Evolutionary conservation across 2,329 filamentous ascomycete genomes (phyloP).

Genomic region (Corinectria fuckeliana): DNA sequence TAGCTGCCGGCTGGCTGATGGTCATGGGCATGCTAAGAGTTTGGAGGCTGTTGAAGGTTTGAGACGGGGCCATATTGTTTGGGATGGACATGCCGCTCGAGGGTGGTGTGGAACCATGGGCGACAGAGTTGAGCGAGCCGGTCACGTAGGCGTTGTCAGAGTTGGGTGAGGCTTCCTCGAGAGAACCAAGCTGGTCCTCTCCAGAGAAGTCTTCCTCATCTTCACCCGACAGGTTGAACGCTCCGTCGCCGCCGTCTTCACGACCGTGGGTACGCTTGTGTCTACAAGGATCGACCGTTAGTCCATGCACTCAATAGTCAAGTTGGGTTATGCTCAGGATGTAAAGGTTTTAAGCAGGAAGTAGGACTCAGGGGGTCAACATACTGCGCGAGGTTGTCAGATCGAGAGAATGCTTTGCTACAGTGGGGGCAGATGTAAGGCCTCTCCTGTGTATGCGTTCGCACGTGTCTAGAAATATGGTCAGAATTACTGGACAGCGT

Average conservation of each 20-base stretch:
- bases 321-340: neutral
- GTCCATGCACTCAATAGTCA: slow-evolving; percentile 24
- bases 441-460: slow-evolving; percentile 98
- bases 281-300: slow-evolving; percentile 54
- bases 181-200: slow-evolving; percentile 81
- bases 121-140: slow-evolving; percentile 56
- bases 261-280: slow-evolving; percentile 81
- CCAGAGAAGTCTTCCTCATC: slow-evolving; percentile 84
- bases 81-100: slow-evolving; percentile 26
- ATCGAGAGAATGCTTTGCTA: slow-evolving; percentile 98
- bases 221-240: slow-evolving; percentile 74
- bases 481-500: slow-evolving; percentile 22
- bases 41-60: slow-evolving; percentile 63
- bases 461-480: slow-evolving; percentile 77
- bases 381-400: slow-evolving; percentile 98
- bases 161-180: slow-evolving; percentile 79
- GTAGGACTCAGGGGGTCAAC: slow-evolving; percentile 51
- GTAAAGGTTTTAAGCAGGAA: slow-evolving; percentile 23
- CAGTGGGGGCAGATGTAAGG: slow-evolving; percentile 97
- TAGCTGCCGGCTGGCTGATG: slow-evolving; percentile 60
- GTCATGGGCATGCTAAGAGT: slow-evolving; percentile 70
- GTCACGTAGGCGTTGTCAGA: slow-evolving; percentile 70
- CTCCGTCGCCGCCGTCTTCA: slow-evolving; percentile 64
- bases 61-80: slow-evolving; percentile 36
- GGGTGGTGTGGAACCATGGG: slow-evolving; percentile 40